Evolutionary conservation across 331 rosid genomes (phyloP).

Genomic region (Acacia concinna): DNA sequence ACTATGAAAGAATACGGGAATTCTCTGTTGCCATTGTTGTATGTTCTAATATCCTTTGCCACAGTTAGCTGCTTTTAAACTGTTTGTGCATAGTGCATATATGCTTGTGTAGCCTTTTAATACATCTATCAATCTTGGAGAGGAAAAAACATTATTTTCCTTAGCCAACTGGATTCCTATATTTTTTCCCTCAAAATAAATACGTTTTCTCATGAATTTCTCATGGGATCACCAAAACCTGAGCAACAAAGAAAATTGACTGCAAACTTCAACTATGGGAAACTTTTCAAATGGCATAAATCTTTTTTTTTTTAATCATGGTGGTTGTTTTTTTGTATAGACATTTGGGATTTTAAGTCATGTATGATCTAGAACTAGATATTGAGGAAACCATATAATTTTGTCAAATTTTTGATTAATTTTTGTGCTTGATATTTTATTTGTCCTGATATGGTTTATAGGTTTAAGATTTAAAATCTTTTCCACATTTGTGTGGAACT

Average conservation of each 20-base stretch:
- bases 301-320: background rate
- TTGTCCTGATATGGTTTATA: slow-evolving; percentile 6
- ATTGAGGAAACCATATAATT: slow-evolving; percentile 5
- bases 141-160: slow-evolving; percentile 1
- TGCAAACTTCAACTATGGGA: background rate
- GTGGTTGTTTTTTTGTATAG: background rate
- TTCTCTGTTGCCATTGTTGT: slow-evolving; percentile 98
- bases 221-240: background rate
- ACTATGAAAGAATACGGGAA: slow-evolving; percentile 88
- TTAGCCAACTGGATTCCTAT: background rate
- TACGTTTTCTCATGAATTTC: background rate
- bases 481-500: background rate
- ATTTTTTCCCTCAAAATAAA: background rate
- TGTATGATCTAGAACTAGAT: slow-evolving; percentile 4
- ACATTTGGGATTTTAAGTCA: slow-evolving; percentile 12
- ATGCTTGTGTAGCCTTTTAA: background rate
- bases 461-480: background rate
- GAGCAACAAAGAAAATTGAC: background rate
- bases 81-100: background rate
- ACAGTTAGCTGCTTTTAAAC: slow-evolving; percentile 16
- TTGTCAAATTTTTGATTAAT: slow-evolving; percentile 5
- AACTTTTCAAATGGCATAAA: background rate
- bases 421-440: slow-evolving; percentile 1
- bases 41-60: slow-evolving; percentile 55
- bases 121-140: background rate